Percentiles rank a stretch among this genome's conserved stretches.
Conservation (phyloP, 805 yeast species). For the Grigorovia humatica region DNA sequence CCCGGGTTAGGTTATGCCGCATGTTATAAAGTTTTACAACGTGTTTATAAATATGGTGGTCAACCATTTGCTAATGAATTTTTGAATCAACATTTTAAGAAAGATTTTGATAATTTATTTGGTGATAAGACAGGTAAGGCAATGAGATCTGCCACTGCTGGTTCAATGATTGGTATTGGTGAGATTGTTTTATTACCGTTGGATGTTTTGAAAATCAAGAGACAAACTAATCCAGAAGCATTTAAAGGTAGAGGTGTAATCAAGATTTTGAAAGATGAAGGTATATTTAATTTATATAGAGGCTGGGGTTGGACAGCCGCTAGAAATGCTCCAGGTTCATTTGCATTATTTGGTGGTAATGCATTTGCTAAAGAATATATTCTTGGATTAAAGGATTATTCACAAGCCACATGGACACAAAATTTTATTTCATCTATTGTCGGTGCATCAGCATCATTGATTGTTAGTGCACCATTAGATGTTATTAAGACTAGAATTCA, state of each 20-base stretch:
- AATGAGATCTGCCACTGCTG: conserved; percentile 93
- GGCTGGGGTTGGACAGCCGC: conserved; percentile 99
- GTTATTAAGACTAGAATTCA: conserved; percentile 98
- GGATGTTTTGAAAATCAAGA: conserved; percentile 93
- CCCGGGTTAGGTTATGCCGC: conserved; percentile 99
- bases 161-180: conserved; percentile 94
- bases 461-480: conserved; percentile 95
- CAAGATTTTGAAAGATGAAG: conserved; percentile 80
- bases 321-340: conserved; percentile 98
- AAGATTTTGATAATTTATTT: conserved; percentile 60
- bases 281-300: conserved; percentile 73
- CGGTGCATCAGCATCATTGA: conserved; percentile 94
- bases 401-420: conserved; percentile 88
- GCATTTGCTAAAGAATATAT: conserved; percentile 97
- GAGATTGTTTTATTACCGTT: conserved; percentile 91
- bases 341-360: conserved; percentile 95
- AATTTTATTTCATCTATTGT: conserved; percentile 89
- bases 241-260: conserved; percentile 96
- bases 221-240: conserved; percentile 99
- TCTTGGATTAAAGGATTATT: conserved; percentile 75
- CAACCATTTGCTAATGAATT: conserved; percentile 98
- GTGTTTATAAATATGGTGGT: conserved; percentile 98
- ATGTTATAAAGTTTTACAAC: conserved; percentile 87
- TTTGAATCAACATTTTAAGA: conserved; percentile 62
- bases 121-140: conserved; percentile 97